Percentiles rank a stretch among this genome's conserved stretches.
These are phyloP conservation scores for Phtheirospermum japonicum DNA, from an alignment of 257 asterid species.

Conservation along the genomic window DNA sequence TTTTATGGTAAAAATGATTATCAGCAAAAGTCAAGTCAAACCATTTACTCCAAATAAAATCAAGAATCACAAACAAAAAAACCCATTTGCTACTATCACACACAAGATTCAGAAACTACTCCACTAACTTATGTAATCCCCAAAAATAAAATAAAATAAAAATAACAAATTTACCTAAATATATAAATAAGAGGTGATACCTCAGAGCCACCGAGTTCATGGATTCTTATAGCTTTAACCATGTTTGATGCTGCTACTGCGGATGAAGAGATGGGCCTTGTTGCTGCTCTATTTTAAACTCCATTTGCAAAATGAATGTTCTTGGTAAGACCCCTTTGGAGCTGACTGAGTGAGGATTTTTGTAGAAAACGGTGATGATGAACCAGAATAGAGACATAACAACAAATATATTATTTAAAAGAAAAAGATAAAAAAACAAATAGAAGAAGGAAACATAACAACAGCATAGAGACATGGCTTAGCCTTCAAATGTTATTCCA, in stretches of 20 bases:
- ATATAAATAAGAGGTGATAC: neutral
- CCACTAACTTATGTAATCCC: too few species aligned
- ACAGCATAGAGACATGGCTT: too few species aligned
- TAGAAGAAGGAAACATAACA: too few species aligned
- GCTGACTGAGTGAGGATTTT: conserved; percentile 24
- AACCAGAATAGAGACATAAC: too few species aligned
- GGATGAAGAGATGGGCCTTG: conserved; percentile 31
- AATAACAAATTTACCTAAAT: neutral
- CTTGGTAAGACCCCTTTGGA: conserved; percentile 11
- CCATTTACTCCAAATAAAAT: conserved; percentile 13
- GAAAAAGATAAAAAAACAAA: too few species aligned
- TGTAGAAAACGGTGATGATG: conserved; percentile 19
- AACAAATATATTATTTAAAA: too few species aligned
- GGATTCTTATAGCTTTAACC: conserved; percentile 78
- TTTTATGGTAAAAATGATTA: conserved; percentile 7
- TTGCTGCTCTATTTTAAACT: conserved; percentile 14
- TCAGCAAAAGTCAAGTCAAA: neutral
- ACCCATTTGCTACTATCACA: conserved; percentile 8
- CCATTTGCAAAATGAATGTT: conserved; percentile 20
- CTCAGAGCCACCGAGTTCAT: conserved; percentile 76
- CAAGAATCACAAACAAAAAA: neutral
- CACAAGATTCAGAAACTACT: too few species aligned
- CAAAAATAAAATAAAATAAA: neutral
- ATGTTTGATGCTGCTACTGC: conserved; percentile 34
- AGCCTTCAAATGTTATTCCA: too few species aligned